A percentile compares a stretch with the other conserved stretches of the same genome.
phyloP scores from a whole-genome alignment of 73 alveolate genomes.

The Paramecium primaurelia region DNA sequence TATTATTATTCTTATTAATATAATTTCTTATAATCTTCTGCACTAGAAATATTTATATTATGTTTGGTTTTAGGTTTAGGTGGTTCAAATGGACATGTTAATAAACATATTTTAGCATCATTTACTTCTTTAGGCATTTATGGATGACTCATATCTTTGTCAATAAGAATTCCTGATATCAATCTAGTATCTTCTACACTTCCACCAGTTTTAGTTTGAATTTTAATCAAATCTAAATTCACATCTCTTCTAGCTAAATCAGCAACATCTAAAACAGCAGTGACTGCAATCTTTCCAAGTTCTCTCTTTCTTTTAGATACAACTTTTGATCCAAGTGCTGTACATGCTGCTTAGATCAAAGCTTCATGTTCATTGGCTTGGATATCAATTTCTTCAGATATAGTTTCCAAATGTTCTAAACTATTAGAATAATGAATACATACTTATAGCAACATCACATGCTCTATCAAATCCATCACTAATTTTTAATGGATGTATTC shows the following conservation, averaged over 20 bases:
- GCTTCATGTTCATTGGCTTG: constrained; percentile 33
- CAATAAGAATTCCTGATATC: constrained; percentile 93
- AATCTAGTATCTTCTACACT: constrained; percentile 86
- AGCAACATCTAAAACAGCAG: constrained; percentile 96
- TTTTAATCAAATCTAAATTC: constrained; percentile 96
- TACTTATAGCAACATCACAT: constrained; percentile 71
- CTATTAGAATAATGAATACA: neutral
- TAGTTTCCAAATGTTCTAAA: constrained; percentile 24
- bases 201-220: constrained; percentile 97
- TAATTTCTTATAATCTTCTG: constrained; percentile 96
- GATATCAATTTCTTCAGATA: constrained; percentile 50
- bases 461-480: constrained; percentile 98
- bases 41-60: constrained; percentile 92
- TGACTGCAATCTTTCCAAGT: constrained; percentile 97
- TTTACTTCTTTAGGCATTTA: constrained; percentile 96
- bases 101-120: constrained; percentile 93
- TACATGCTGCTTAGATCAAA: constrained; percentile 94
- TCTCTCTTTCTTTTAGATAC: constrained; percentile 83
- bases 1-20: constrained; percentile 84
- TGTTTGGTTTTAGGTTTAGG: constrained; percentile 99
- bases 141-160: constrained; percentile 98
- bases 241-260: constrained; percentile 96
- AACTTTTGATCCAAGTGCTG: constrained; percentile 97
- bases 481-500: constrained; percentile 97
- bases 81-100: constrained; percentile 99